Percentiles rank a stretch among this genome's conserved stretches.
Conservation (phyloP, 1,139 yeast species). For the Yamadazyma dushanensis region DNA sequence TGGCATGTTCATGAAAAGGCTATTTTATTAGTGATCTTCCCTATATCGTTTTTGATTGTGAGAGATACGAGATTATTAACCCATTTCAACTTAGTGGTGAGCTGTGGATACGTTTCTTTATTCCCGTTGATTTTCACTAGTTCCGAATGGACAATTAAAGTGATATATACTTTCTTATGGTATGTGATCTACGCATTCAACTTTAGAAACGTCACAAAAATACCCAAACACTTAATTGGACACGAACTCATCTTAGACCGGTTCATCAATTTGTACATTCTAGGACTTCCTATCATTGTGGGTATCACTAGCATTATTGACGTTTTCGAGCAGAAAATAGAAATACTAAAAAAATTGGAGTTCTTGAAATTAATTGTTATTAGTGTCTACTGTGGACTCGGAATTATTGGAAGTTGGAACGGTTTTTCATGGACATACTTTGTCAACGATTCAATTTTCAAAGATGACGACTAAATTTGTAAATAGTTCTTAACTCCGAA, state of each 20-base stretch:
- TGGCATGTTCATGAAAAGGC: conserved; percentile 99
- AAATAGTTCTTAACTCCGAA: conserved; percentile 1
- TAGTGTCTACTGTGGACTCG: conserved; percentile 84
- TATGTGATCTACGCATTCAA: conserved; percentile 73
- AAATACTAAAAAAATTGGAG: conserved; percentile 54
- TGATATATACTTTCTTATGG: conserved; percentile 83
- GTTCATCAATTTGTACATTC: conserved; percentile 62
- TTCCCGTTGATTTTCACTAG: conserved; percentile 86
- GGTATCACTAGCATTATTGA: conserved; percentile 55
- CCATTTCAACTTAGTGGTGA: conserved; percentile 64
- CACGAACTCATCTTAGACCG: conserved; percentile 66
- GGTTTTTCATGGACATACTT: conserved; percentile 88
- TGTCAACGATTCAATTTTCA: conserved; percentile 53
- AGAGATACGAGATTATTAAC: conserved; percentile 70
- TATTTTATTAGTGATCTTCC: conserved; percentile 82
- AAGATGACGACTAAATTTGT: conserved; percentile 7
- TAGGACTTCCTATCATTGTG: conserved; percentile 69
- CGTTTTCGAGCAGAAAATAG: conserved; percentile 52
- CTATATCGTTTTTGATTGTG: conserved; percentile 75
- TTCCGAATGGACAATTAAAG: conserved; percentile 75
- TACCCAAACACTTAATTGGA: conserved; percentile 50
- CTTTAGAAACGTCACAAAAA: conserved; percentile 62
- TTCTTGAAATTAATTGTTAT: conserved; percentile 79
- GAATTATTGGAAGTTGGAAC: conserved; percentile 84
- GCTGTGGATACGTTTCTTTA: conserved; percentile 83